A percentile compares a stretch with the other conserved stretches of the same genome.
Conservation (phyloP, 768 basidiomycete species). For the Collybiopsis luxurians region DNA sequence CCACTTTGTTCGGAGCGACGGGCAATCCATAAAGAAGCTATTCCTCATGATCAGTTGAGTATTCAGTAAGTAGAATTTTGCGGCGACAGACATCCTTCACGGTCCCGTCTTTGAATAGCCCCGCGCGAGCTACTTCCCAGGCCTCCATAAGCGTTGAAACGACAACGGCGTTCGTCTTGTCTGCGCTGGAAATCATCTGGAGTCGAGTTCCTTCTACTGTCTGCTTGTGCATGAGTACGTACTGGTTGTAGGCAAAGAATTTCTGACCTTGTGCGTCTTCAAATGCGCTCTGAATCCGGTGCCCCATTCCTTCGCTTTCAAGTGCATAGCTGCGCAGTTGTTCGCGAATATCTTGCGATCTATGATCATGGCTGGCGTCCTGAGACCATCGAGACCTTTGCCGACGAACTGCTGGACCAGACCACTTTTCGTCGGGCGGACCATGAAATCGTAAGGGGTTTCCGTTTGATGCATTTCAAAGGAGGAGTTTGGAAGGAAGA, state of each 20-base stretch:
- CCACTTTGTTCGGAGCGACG: slow-evolving; percentile 64
- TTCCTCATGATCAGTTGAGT: neutral
- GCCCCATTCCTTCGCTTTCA: slow-evolving; percentile 61
- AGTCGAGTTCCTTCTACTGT: slow-evolving; percentile 73
- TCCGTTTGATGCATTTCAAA: slow-evolving; percentile 42
- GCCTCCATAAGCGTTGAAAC: slow-evolving; percentile 86
- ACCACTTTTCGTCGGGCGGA: slow-evolving; percentile 43
- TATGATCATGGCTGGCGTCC: slow-evolving; percentile 78
- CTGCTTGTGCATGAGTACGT: slow-evolving; percentile 29
- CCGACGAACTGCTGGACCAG: slow-evolving; percentile 58
- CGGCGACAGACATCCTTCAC: slow-evolving; percentile 68
- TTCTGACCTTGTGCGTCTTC: slow-evolving; percentile 74
- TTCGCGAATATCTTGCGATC: slow-evolving; percentile 68
- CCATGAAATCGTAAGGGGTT: slow-evolving; percentile 40
- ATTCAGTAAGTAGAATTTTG: neutral
- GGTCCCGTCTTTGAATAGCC: slow-evolving; percentile 65
- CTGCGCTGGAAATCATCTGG: slow-evolving; percentile 57
- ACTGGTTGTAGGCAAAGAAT: neutral
- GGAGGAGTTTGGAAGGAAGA: too few relatives aligned
- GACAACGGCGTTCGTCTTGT: slow-evolving; percentile 59
- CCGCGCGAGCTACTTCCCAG: slow-evolving; percentile 66
- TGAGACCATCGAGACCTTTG: slow-evolving; percentile 49
- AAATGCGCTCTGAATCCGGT: slow-evolving; percentile 79
- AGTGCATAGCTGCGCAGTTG: slow-evolving; percentile 76
- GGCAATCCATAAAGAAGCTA: slow-evolving; percentile 85